Base-by-base conservation (phyloP, 164 flowering plant genomes). In the Kingdonia uniflora region DNA sequence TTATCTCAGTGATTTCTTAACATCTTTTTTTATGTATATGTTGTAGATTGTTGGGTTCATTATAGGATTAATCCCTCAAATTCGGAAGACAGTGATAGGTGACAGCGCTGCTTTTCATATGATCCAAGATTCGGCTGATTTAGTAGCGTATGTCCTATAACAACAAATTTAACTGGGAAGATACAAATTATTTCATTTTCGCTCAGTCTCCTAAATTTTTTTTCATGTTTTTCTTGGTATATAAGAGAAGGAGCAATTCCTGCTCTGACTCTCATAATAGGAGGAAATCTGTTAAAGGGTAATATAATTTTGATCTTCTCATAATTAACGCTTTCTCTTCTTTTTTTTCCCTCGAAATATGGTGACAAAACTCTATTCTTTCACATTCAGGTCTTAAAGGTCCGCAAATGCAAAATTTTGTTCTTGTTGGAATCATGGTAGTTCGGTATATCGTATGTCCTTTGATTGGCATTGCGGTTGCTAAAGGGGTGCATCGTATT, bases 231-330 rank as follows among this genome's bases (percentile, higher is more conserved):
- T 37, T 37, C 13, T 7, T 37, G 40, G 7, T 37, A 13, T 7
- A 7, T 7, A 19, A 19, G 16, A 14, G 12, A 21, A 19, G 21
- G 35, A 82, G 84, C 13, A n/a, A n/a, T n/a, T n/a, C n/a, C n/a
- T n/a, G n/a, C n/a, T n/a, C n/a, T n/a, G n/a, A n/a, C n/a, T n/a
- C 66, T 87, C 20, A 73, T 87, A 17, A 4, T 84, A 46, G 92
- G 92, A 52, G 94, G 68, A 39, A 85, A 85, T 65, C 87, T 85
- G 41, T 63, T 72, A 13, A 79, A 66, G 53, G 89, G 94, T 80
- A 72, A 45, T n/a, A n/a, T n/a, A n/a, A n/a, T n/a, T n/a, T n/a
- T n/a, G n/a, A n/a, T n/a, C n/a, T n/a, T n/a, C n/a, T n/a, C n/a
- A n/a, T n/a, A n/a, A n/a, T n/a, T n/a, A n/a, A n/a, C n/a, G n/a